phyloP scores from a whole-genome alignment of 306 rosid genomes.

The Sindora glabra region DNA sequence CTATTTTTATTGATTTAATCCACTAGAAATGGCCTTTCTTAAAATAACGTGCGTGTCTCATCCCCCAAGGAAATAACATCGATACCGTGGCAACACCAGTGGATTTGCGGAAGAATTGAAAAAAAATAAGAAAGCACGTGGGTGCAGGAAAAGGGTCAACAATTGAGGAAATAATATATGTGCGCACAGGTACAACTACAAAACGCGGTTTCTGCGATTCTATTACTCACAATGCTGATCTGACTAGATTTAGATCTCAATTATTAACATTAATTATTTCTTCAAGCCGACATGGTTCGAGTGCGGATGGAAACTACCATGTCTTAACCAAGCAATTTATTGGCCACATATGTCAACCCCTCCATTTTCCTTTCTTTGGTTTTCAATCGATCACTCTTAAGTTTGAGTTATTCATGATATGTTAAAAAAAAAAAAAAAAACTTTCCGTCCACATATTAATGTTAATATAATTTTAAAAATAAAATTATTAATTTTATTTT shows the following conservation, averaged over 20 bases:
- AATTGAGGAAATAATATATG: not conserved
- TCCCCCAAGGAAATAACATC: too few relatives aligned
- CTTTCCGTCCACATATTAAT: too few relatives aligned
- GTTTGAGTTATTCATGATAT: too few relatives aligned
- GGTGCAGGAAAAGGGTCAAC: conserved; percentile 9
- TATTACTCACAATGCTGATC: not conserved
- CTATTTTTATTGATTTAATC: too few relatives aligned
- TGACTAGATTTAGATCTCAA: conserved; percentile 12
- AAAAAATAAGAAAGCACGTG: not conserved
- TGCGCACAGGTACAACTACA: conserved; percentile 18
- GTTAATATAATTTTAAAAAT: too few relatives aligned
- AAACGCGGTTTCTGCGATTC: conserved; percentile 47
- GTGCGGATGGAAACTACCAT: not conserved
- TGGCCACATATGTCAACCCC: not conserved
- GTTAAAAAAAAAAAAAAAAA: too few relatives aligned
- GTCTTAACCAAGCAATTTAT: not conserved
- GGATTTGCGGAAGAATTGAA: not conserved
- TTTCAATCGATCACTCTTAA: too few relatives aligned
- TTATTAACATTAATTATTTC: conserved; percentile 1
- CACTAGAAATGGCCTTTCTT: too few relatives aligned
- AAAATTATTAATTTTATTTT: too few relatives aligned
- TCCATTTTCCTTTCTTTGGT: not conserved
- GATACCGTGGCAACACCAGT: not conserved
- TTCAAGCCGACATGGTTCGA: too few relatives aligned
- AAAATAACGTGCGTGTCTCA: too few relatives aligned